These are phyloP conservation scores for Thymus quinquecostatus DNA, from an alignment of 257 asterid species.

Conservation along the genomic window DNA sequence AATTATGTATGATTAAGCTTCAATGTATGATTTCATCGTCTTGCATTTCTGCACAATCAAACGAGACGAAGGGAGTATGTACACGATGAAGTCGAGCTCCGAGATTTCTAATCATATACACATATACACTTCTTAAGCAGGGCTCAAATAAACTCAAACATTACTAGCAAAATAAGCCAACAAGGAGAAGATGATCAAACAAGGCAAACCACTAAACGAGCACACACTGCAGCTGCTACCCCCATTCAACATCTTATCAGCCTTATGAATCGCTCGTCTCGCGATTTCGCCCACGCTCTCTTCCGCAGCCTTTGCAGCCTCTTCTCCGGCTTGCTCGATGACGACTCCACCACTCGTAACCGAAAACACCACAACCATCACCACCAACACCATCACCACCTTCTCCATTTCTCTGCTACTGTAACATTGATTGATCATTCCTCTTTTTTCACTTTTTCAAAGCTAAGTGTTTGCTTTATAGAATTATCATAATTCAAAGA, in stretches of 20 bases:
- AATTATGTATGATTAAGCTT: too few species aligned
- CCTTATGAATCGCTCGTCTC: conserved; percentile 3
- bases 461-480: not conserved
- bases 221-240: not conserved
- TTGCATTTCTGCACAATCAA: too few species aligned
- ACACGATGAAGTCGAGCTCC: not conserved
- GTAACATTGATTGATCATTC: not conserved
- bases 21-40: too few species aligned
- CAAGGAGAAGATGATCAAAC: not conserved
- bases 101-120: not conserved
- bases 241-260: conserved; percentile 8
- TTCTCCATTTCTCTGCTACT: not conserved
- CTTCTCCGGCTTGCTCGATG: conserved; percentile 11
- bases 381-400: conserved; percentile 12
- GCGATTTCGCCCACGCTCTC: conserved; percentile 1
- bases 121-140: not conserved
- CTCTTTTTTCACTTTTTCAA: not conserved
- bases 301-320: conserved; percentile 13
- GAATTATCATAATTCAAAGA: not conserved
- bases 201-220: not conserved
- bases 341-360: not conserved
- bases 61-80: too few species aligned
- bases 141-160: not conserved
- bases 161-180: not conserved
- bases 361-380: not conserved